phyloP scores from a whole-genome alignment of 345 rosid genomes.

The Lepidium aucheri region DNA sequence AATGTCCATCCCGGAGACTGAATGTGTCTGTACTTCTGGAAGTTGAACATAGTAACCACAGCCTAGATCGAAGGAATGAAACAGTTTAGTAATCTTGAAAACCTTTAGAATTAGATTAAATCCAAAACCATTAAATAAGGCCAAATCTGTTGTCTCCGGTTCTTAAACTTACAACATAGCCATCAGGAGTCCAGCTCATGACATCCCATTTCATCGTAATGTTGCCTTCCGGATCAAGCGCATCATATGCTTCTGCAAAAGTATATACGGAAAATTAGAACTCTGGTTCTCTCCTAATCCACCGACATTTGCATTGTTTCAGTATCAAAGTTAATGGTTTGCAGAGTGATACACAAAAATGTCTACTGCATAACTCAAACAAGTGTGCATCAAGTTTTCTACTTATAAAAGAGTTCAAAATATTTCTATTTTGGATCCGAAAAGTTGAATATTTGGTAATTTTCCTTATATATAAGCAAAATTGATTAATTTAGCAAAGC shows the following conservation, averaged over 20 bases:
- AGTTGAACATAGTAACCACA: slow-evolving; percentile 71
- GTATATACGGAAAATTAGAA: not conserved
- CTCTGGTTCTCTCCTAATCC: not conserved
- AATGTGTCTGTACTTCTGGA: slow-evolving; percentile 82
- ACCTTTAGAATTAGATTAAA: not conserved
- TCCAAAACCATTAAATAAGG: not conserved
- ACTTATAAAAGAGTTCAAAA: not conserved
- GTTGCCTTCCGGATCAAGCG: slow-evolving; percentile 85
- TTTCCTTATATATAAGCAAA: not conserved
- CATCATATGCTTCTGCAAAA: slow-evolving; percentile 78
- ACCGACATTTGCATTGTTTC: not conserved
- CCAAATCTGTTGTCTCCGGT: not conserved
- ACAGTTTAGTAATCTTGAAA: not conserved
- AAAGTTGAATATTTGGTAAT: not conserved
- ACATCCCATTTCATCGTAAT: slow-evolving; percentile 96
- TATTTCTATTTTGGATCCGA: slow-evolving; percentile 14
- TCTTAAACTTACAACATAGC: slow-evolving; percentile 71
- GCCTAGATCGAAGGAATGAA: slow-evolving; percentile 43
- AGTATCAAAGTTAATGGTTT: not conserved
- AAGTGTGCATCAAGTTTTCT: not conserved
- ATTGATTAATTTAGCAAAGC: not conserved
- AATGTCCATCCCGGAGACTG: slow-evolving; percentile 84
- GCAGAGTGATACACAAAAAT: not conserved
- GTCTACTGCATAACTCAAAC: not conserved
- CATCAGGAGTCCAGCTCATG: slow-evolving; percentile 87